Conservation (phyloP, 1,139 yeast genomes). For the Candida sanyaensis region DNA sequence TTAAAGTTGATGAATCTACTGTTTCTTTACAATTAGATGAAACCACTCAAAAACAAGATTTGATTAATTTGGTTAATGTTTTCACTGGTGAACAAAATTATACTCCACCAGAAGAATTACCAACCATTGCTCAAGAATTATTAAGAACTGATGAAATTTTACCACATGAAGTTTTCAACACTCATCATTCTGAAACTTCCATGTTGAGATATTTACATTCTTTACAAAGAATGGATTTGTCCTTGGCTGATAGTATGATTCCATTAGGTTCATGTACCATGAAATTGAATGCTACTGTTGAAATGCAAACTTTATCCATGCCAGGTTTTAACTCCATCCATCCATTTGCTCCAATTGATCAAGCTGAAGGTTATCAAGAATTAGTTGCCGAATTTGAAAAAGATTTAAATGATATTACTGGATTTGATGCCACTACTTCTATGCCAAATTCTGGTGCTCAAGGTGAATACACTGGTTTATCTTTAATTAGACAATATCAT, state of each 20-base stretch:
- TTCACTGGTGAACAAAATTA: constrained; percentile 46
- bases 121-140: constrained; percentile 54
- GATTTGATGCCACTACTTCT: constrained; percentile 85
- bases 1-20: constrained; percentile 60
- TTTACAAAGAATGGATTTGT: constrained; percentile 84
- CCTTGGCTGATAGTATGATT: constrained; percentile 95
- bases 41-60: constrained; percentile 68
- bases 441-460: constrained; percentile 99
- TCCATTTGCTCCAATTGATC: constrained; percentile 89
- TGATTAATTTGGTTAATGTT: constrained; percentile 55
- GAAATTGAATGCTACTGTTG: constrained; percentile 94
- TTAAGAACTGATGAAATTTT: constrained; percentile 66
- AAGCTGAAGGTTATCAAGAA: constrained; percentile 81
- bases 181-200: constrained; percentile 91
- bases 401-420: constrained; percentile 93
- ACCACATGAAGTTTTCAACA: constrained; percentile 76
- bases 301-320: constrained; percentile 93
- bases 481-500: constrained; percentile 81
- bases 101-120: constrained; percentile 36
- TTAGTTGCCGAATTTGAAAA: constrained; percentile 74
- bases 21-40: constrained; percentile 86
- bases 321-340: constrained; percentile 88
- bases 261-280: constrained; percentile 97
- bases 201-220: constrained; percentile 88
- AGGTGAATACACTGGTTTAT: constrained; percentile 94